Evolutionary conservation across 1,284 basidiomycete species (phyloP).

Genomic region (Cryptococcus sp.): DNA sequence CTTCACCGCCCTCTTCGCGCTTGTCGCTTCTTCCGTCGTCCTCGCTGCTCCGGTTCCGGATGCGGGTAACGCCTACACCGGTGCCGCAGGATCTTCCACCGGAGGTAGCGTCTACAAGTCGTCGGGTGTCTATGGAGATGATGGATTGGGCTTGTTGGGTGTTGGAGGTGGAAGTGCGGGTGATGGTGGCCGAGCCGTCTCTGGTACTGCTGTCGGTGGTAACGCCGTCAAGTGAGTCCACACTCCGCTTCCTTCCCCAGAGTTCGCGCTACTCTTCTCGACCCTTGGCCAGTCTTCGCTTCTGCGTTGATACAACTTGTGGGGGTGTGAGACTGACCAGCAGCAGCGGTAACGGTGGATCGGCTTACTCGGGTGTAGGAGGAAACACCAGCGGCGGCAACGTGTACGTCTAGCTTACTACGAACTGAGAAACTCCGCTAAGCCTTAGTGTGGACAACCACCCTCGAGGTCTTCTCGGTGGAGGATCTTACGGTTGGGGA

Average conservation of each 20-base stretch:
- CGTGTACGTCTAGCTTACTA: conserved; percentile 13
- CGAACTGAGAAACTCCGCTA: neutral
- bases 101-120: conserved; percentile 17
- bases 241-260: neutral
- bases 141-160: conserved; percentile 9
- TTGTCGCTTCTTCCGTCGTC: conserved; percentile 16
- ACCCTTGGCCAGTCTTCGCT: too few species aligned
- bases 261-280: neutral
- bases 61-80: conserved; percentile 20
- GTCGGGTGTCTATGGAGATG: conserved; percentile 1
- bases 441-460: conserved; percentile 6
- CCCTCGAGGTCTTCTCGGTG: conserved; percentile 1
- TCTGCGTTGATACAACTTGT: too few species aligned
- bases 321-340: neutral
- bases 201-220: conserved; percentile 24
- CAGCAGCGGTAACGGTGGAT: conserved; percentile 15
- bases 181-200: conserved; percentile 25
- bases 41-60: conserved; percentile 11
- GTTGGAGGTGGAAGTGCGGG: conserved; percentile 21
- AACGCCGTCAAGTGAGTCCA: conserved; percentile 15
- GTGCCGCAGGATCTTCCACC: conserved; percentile 21
- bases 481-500: neutral
- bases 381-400: conserved; percentile 27
- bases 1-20: conserved; percentile 10
- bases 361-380: conserved; percentile 30